These are phyloP conservation scores for Neoarthrinium moseri DNA, from an alignment of 2,329 filamentous ascomycete genomes.

Conservation along the genomic window DNA sequence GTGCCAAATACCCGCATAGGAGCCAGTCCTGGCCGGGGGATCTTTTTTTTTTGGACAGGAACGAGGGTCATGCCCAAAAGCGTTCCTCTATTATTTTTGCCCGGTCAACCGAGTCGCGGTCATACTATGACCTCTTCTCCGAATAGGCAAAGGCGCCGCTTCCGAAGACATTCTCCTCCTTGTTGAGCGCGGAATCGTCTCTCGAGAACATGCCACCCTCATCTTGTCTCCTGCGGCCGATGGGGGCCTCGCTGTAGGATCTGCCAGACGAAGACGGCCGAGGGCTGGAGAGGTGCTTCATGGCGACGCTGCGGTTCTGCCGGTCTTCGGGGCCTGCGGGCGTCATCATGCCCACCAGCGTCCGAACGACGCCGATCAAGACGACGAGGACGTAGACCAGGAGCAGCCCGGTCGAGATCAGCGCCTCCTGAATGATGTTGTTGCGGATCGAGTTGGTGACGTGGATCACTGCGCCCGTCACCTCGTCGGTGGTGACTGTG, in stretches of 20 bases:
- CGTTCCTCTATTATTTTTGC: too few species aligned
- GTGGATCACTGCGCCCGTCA: conserved; percentile 71
- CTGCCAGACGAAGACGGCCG: not conserved
- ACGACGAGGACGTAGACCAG: conserved; percentile 76
- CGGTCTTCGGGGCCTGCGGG: not conserved
- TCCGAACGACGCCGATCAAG: conserved; percentile 70
- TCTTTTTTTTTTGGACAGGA: too few species aligned
- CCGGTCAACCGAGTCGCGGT: too few species aligned
- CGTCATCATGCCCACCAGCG: conserved; percentile 29
- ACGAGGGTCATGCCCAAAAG: too few species aligned
- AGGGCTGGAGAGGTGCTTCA: not conserved
- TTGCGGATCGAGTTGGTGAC: conserved; percentile 67
- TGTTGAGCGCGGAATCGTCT: not conserved
- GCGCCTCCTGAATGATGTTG: conserved; percentile 71
- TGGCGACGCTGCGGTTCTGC: not conserved
- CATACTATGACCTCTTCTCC: too few species aligned
- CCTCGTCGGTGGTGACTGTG: conserved; percentile 73
- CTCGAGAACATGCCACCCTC: not conserved
- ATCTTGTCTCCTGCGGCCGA: not conserved
- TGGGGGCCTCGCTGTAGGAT: not conserved
- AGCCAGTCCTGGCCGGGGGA: too few species aligned
- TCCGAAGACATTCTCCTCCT: not conserved
- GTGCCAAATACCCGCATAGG: too few species aligned
- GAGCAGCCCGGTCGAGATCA: conserved; percentile 75
- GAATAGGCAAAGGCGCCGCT: not conserved